A percentile compares a stretch with the other conserved stretches of the same genome.
Conservation (phyloP, 2,329 filamentous ascomycete genomes). For the Stagonosporopsis rhizophila region DNA sequence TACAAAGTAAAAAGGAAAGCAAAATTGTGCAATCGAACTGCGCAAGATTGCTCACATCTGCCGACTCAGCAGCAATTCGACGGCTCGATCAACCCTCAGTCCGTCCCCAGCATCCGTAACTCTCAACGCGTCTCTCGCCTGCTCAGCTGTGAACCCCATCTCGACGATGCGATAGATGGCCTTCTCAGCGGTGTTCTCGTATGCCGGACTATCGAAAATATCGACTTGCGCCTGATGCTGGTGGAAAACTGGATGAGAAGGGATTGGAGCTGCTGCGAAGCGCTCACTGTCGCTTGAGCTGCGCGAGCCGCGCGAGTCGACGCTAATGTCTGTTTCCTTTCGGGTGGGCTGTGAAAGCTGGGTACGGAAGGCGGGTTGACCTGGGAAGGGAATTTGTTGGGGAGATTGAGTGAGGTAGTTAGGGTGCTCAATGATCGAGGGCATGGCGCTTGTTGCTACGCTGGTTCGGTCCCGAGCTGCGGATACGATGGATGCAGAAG, state of each 20-base stretch:
- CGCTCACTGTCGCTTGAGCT: constrained; percentile 8
- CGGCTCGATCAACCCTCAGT: constrained; percentile 63
- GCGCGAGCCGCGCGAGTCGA: constrained; percentile 11
- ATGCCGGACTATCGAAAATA: constrained; percentile 44
- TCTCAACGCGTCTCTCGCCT: constrained; percentile 64
- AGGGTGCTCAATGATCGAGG: constrained; percentile 42
- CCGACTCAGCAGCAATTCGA: constrained; percentile 58
- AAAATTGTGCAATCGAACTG: neutral
- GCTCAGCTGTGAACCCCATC: constrained; percentile 64
- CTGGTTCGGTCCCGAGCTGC: constrained; percentile 34
- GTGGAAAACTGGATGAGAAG: constrained; percentile 26
- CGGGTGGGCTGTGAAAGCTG: neutral
- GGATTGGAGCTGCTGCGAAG: constrained; percentile 4
- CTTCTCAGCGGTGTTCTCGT: constrained; percentile 62
- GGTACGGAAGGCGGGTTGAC: constrained; percentile 9
- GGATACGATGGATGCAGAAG: constrained; percentile 38
- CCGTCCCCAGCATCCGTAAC: constrained; percentile 67
- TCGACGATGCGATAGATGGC: constrained; percentile 65
- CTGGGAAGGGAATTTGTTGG: constrained; percentile 26
- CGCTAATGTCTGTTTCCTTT: constrained; percentile 4
- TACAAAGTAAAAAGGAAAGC: neutral
- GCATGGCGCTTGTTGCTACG: constrained; percentile 36
- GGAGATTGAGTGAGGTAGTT: constrained; percentile 7
- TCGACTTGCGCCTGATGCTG: constrained; percentile 45
- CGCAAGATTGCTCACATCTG: constrained; percentile 1